phyloP scores from a whole-genome alignment of 129 eudicot species.

The Sambucus nigra region DNA sequence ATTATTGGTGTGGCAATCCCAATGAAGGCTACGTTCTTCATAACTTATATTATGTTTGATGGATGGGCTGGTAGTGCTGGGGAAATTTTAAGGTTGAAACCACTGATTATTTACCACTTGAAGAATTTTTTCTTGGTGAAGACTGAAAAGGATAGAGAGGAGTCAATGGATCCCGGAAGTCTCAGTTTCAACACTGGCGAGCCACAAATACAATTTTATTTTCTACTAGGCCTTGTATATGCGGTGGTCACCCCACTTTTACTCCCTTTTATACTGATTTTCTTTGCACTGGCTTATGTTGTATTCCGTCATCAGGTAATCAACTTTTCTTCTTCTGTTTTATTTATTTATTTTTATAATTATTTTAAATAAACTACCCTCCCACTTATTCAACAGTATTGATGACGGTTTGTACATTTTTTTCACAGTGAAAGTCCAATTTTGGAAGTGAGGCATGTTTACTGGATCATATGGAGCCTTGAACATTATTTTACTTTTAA shows the following conservation, averaged over 20 bases:
- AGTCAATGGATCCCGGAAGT: constrained; percentile 96
- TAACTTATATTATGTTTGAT: constrained; percentile 88
- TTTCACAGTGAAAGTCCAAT: no score
- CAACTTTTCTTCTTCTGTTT: neutral
- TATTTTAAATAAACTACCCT: no score
- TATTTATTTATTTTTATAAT: constrained; percentile 18
- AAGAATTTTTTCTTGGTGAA: constrained; percentile 85
- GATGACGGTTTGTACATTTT: no score
- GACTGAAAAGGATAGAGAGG: constrained; percentile 93
- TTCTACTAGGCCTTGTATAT: constrained; percentile 84
- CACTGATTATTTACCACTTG: constrained; percentile 70
- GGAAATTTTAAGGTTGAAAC: constrained; percentile 80
- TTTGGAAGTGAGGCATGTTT: no score
- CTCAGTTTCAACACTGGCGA: constrained; percentile 83
- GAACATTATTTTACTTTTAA: no score
- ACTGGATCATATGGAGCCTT: no score
- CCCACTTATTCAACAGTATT: no score
- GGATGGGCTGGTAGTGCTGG: constrained; percentile 99
- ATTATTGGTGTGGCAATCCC: constrained; percentile 85
- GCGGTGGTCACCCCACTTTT: constrained; percentile 89
- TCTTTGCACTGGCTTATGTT: constrained; percentile 78
- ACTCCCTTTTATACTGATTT: constrained; percentile 77
- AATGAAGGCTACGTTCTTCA: constrained; percentile 93
- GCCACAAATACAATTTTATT: constrained; percentile 87
- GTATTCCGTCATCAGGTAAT: constrained; percentile 95